Base-by-base conservation (phyloP, 805 yeast species). In the Monosporozyma servazzii region DNA sequence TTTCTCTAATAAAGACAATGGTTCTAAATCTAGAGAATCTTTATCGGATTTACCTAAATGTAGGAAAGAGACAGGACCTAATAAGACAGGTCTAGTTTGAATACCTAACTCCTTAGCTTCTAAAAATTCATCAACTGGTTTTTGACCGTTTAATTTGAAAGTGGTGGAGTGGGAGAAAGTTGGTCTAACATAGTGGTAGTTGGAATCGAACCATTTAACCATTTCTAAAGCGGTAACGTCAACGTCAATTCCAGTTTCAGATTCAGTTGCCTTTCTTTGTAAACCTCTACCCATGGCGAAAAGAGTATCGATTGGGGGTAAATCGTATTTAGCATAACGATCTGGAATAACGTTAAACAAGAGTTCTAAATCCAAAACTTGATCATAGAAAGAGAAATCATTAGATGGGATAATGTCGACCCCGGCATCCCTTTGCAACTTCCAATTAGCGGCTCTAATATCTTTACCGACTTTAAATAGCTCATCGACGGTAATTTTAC, bases 211-310 rank as follows among this genome's bases (percentile, higher is more conserved):
- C 99, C 99, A 93, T 81, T 93, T 93, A 65, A 93, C 99, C 99
- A 93, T 93, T 82, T 93, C 96, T 71, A 88, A 81, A 66, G 99
- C 99, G 58, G 98, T 91, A 56, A 93, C 99, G 74, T 93, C 99
- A 64, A 93, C 96, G 62, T 95, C 96, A 64, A 84, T 80, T 56
- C 82, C 71, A 60, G 89, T 69, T 64, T 85, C 71, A 60, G 89
- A 69, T 64, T 85, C 95, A 61, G 95, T 86, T 61, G 95, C 96
- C 75, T 86, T 84, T 78, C 93, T 88, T 80, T 93, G 99, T 73
- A 93, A 81, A 84, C 99, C 99, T 82, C 99, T 89, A 76, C 98
- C 99, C 98, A 93, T 93, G 69, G 99, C 99, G 72, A 93, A 93
- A 68, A 87, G 76, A 57, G 88, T 87, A 75, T 93, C 99, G 63